Evolutionary conservation across 2,329 filamentous ascomycete genomes (phyloP).

Genomic region (Penicillium psychrosexuale): DNA sequence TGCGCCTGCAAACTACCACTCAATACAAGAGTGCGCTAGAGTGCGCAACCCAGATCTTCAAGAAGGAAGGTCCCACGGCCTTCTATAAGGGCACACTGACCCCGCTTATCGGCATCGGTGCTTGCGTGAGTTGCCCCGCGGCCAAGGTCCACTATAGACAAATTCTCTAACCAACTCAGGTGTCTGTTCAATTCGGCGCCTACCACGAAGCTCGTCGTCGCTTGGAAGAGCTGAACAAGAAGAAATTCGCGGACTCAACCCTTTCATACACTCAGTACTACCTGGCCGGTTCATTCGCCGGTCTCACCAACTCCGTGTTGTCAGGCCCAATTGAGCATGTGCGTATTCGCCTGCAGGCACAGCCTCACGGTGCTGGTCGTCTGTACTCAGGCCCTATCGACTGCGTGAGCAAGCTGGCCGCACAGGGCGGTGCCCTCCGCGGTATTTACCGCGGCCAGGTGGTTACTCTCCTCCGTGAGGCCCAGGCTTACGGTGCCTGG

Average conservation of each 20-base stretch:
- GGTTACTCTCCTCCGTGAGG: slow-evolving; percentile 84
- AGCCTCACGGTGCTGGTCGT: slow-evolving; percentile 76
- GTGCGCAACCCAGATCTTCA: slow-evolving; percentile 79
- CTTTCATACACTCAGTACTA: slow-evolving; percentile 87
- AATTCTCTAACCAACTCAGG: slow-evolving; percentile 32
- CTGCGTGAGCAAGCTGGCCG: slow-evolving; percentile 79
- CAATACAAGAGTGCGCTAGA: slow-evolving; percentile 77
- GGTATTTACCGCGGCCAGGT: slow-evolving; percentile 84
- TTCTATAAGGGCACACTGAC: slow-evolving; percentile 99
- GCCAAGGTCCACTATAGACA: background rate
- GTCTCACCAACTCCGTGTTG: slow-evolving; percentile 81
- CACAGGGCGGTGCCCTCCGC: slow-evolving; percentile 63
- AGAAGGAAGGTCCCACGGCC: slow-evolving; percentile 79
- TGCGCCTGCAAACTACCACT: slow-evolving; percentile 85
- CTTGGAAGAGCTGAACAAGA: slow-evolving; percentile 72
- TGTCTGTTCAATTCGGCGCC: slow-evolving; percentile 95
- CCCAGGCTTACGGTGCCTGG: slow-evolving; percentile 93
- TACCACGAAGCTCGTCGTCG: slow-evolving; percentile 89
- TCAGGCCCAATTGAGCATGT: slow-evolving; percentile 95
- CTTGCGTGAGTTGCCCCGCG: slow-evolving; percentile 63
- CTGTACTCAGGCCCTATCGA: slow-evolving; percentile 84
- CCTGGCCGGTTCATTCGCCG: slow-evolving; percentile 84
- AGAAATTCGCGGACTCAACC: slow-evolving; percentile 41
- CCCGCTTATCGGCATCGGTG: slow-evolving; percentile 90
- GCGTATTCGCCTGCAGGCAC: slow-evolving; percentile 91